Evolutionary conservation across 371 early-diverging fungal genomes (phyloP).

Genomic region (Lichtheimia ornata): DNA sequence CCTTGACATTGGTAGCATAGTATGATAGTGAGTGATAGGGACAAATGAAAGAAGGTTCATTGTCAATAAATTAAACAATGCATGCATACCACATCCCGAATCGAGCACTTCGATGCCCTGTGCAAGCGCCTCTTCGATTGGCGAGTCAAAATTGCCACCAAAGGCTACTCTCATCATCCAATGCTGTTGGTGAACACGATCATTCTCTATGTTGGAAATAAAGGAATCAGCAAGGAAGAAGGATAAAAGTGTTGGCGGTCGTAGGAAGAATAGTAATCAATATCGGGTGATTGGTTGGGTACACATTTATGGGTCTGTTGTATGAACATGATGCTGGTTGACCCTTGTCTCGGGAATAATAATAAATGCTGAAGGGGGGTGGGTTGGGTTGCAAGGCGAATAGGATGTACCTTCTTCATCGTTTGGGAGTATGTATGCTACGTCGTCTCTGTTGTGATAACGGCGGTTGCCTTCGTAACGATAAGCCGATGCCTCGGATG

Average conservation of each 20-base stretch:
- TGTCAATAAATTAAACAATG: background rate
- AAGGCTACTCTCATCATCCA: background rate
- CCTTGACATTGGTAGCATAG: constrained; percentile 29
- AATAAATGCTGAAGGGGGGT: too few species aligned
- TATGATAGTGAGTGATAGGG: background rate
- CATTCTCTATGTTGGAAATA: background rate
- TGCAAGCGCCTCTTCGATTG: background rate
- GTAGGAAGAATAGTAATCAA: background rate
- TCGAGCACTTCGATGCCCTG: background rate
- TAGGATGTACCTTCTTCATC: constrained; percentile 40
- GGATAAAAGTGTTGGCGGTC: background rate
- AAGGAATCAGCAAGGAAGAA: background rate
- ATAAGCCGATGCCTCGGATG: constrained; percentile 8
- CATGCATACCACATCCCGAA: constrained; percentile 4
- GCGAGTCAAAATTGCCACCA: constrained; percentile 1
- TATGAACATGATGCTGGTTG: too few species aligned
- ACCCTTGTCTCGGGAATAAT: too few species aligned
- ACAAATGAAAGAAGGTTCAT: background rate
- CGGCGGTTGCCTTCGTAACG: constrained; percentile 39
- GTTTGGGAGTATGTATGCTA: constrained; percentile 53
- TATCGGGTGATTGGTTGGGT: too few species aligned
- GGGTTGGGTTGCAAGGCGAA: too few species aligned
- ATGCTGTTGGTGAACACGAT: background rate
- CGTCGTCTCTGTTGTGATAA: constrained; percentile 41
- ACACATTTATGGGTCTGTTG: too few species aligned